Base-by-base conservation (phyloP, 306 rosid species). In the Castanea mollissima region DNA sequence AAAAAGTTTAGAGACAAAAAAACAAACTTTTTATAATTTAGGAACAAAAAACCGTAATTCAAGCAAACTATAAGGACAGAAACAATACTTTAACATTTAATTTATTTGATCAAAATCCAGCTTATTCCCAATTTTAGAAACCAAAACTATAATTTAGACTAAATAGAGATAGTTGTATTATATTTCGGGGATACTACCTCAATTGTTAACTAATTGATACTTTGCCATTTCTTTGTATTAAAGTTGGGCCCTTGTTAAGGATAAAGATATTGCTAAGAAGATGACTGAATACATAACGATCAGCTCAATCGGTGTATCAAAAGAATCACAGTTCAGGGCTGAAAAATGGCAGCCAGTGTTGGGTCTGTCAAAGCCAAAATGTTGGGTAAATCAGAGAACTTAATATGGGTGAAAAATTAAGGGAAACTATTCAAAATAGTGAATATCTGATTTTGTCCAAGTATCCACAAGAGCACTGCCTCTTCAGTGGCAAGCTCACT, bases 191-290 rank as follows among this genome's bases (percentile, higher is more conserved):
- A 11, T 41, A 8, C 12, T 41, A 49, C 54, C 15, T 49, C 46
- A 41, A 9, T 71, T 14, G 16, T 25, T 23, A 44, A 15, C 55
- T 76, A 41, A 41, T 41, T 41, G 59, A 51, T 69, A 31, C 4
- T 56, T 29, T 1, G 11, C 55, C 56, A 34, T 82, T 57, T 18
- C 55, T 78, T 73, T 76, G 58, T 1, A 56, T 76, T 57, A 67
- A 64, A 91, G 97, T 19, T 90, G 99, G 97, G 97, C 97, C 0
- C 54, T 92, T 23, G 93, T 92, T 34, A 94, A 90, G 83, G 97
- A 91, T 83, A 80, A 77, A 69, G 94, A 86, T 64, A 77, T 90
- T 41, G 97, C 97, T 0, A 84, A 60, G 44, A 92, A 86, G 87
- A 92, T 94, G 97, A 77, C 86, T 0, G 67, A 25, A 32, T 94